These are phyloP conservation scores for Porphyridium purpureum DNA, from an alignment of 23 red algal species.

Conservation along the genomic window DNA sequence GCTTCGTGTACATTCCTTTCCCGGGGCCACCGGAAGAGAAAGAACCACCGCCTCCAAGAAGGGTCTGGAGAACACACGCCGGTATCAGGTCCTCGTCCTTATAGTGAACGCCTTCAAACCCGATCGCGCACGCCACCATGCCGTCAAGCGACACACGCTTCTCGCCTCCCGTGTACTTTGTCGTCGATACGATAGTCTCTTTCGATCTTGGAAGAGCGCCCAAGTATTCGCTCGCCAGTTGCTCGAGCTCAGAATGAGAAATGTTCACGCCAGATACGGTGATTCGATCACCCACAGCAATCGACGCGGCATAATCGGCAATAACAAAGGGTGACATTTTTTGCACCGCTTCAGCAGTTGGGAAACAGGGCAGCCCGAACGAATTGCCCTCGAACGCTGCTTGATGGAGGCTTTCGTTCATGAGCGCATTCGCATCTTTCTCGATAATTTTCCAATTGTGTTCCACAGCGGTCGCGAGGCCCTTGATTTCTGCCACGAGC, in stretches of 20 bases:
- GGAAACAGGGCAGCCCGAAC: constrained; percentile 53
- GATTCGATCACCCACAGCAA: constrained; percentile 36
- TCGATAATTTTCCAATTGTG: constrained; percentile 17
- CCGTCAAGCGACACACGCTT: constrained; percentile 24
- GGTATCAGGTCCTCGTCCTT: constrained; percentile 78
- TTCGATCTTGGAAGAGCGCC: constrained; percentile 8
- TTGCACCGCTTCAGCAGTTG: constrained; percentile 27
- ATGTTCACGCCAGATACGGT: constrained; percentile 61
- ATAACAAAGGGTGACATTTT: constrained; percentile 27
- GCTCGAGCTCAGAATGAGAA: constrained; percentile 37
- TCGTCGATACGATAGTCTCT: neutral
- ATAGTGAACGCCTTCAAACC: constrained; percentile 73
- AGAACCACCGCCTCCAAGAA: constrained; percentile 80
- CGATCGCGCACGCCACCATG: constrained; percentile 69
- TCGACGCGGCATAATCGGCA: constrained; percentile 18
- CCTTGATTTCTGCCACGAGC: constrained; percentile 33
- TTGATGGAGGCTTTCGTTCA: constrained; percentile 53
- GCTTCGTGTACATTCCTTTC: constrained; percentile 92
- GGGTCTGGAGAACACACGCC: constrained; percentile 60
- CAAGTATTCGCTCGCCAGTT: constrained; percentile 21
- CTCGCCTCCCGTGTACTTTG: constrained; percentile 76
- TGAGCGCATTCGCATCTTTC: constrained; percentile 15
- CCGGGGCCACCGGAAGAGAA: constrained; percentile 95
- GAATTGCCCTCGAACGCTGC: constrained; percentile 71
- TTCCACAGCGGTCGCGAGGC: constrained; percentile 21